These are phyloP conservation scores for Aureobasidium mangrovei DNA, from an alignment of 2,329 filamentous ascomycete genomes.

Conservation along the genomic window DNA sequence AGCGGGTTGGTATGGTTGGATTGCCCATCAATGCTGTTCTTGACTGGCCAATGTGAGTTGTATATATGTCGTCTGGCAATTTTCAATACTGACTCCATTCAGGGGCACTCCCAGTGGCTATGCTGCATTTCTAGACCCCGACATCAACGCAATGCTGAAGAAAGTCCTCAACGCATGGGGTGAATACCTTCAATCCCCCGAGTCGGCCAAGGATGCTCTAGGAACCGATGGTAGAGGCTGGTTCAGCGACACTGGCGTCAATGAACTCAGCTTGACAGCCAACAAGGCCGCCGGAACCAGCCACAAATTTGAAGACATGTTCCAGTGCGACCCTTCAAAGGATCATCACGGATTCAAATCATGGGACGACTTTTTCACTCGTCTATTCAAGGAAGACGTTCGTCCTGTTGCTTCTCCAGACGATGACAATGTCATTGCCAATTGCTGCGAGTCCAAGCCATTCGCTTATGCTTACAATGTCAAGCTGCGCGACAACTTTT, in stretches of 20 bases:
- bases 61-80: too few species aligned
- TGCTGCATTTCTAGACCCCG: slow-evolving; percentile 44
- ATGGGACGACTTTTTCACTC: slow-evolving; percentile 65
- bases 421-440: slow-evolving; percentile 48
- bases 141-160: slow-evolving; percentile 45
- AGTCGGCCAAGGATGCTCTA: slow-evolving; percentile 30
- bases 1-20: slow-evolving; percentile 15
- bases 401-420: slow-evolving; percentile 51
- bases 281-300: slow-evolving; percentile 23
- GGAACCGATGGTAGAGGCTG: slow-evolving; percentile 30
- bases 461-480: slow-evolving; percentile 46
- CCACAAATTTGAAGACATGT: slow-evolving; percentile 44
- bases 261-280: slow-evolving; percentile 29
- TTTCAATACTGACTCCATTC: too few species aligned
- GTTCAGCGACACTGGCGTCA: slow-evolving; percentile 32
- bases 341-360: slow-evolving; percentile 53
- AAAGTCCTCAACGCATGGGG: slow-evolving; percentile 44
- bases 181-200: slow-evolving; percentile 27
- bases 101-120: slow-evolving; percentile 40
- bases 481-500: slow-evolving; percentile 53
- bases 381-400: slow-evolving; percentile 45
- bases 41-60: slow-evolving; percentile 48
- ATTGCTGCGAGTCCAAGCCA: slow-evolving; percentile 56
- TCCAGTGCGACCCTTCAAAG: slow-evolving; percentile 47
- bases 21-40: slow-evolving; percentile 43